Conservation (phyloP, 306 rosid genomes). For the Hippophae rhamnoides region DNA sequence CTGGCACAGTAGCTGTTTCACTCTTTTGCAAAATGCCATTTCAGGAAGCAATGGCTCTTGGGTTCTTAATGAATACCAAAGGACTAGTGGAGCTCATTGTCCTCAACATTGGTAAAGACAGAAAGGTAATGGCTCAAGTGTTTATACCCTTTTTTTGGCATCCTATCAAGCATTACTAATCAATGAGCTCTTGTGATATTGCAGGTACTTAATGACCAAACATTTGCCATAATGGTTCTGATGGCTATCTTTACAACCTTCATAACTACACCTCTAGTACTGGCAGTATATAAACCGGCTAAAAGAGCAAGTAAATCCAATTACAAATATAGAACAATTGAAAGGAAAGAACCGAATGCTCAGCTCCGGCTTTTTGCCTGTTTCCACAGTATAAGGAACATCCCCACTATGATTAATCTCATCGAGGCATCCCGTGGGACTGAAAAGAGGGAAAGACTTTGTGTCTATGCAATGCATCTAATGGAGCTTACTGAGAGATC, state of each 20-base stretch:
- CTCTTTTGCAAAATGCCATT: conserved; percentile 45
- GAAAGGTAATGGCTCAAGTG: conserved; percentile 38
- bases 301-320: conserved; percentile 27
- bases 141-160: too few relatives aligned
- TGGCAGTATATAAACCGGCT: conserved; percentile 49
- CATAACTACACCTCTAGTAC: conserved; percentile 71
- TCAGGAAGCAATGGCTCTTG: conserved; percentile 60
- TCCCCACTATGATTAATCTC: conserved; percentile 66
- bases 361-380: conserved; percentile 63
- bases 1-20: conserved; percentile 58
- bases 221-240: conserved; percentile 82
- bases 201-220: conserved; percentile 89
- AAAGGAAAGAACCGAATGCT: conserved; percentile 39
- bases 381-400: conserved; percentile 50
- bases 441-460: conserved; percentile 41
- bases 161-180: too few relatives aligned
- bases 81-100: conserved; percentile 88
- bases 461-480: conserved; percentile 79
- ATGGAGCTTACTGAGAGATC: conserved; percentile 81
- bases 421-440: conserved; percentile 72
- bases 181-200: neutral
- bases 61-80: conserved; percentile 81
- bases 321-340: conserved; percentile 57
- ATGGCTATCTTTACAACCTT: conserved; percentile 89
- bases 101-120: conserved; percentile 86